Conservation (phyloP, 1,139 yeast species). For the Geotrichum restrictum region DNA sequence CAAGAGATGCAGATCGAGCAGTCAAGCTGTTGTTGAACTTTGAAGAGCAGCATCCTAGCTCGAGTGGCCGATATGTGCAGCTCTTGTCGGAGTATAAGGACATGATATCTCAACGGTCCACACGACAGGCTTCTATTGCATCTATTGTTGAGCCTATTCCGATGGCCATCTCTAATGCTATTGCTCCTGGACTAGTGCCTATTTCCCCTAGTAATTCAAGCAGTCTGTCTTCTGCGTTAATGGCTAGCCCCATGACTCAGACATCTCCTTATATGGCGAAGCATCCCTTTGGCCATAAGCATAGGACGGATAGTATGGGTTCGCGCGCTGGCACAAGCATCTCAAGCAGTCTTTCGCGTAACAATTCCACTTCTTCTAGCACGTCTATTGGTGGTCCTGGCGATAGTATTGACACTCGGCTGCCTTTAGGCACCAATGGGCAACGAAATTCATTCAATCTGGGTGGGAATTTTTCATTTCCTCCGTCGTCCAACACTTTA, state of each 20-base stretch:
- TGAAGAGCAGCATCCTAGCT: conserved; percentile 14
- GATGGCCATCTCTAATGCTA: not conserved
- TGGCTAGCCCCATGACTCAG: conserved; percentile 6
- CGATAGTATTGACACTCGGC: not conserved
- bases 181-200: not conserved
- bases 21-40: conserved; percentile 13
- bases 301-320: not conserved
- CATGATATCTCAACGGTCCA: not conserved
- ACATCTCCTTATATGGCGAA: not conserved
- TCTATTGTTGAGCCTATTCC: not conserved
- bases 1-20: conserved; percentile 6
- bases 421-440: not conserved
- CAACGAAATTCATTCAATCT: conserved; percentile 7
- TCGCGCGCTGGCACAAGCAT: conserved; percentile 1
- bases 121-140: conserved; percentile 1
- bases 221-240: not conserved
- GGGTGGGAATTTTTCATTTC: not conserved
- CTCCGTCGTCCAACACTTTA: not conserved
- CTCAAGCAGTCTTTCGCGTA: not conserved
- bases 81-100: conserved; percentile 2
- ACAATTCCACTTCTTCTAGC: not conserved
- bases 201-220: not conserved
- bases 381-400: conserved; percentile 2
- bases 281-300: not conserved
- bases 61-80: conserved; percentile 2